Evolutionary conservation across 2,329 filamentous ascomycete species (phyloP).

Genomic region (Microsporum audouinii): DNA sequence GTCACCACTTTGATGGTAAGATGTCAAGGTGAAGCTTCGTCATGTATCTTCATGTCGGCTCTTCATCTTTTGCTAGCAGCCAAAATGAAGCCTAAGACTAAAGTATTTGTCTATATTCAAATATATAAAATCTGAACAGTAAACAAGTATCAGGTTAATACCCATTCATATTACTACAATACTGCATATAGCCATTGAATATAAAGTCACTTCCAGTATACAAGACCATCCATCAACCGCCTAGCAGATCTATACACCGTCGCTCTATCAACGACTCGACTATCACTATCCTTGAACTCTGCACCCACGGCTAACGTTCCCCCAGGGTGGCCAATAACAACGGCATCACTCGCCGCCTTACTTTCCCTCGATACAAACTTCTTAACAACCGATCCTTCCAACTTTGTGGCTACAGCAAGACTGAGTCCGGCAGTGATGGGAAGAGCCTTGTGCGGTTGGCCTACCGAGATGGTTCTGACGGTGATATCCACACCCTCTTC

Average conservation of each 20-base stretch:
- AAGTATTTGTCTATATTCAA: too few species aligned
- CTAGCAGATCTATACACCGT: conserved; percentile 41
- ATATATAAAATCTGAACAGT: too few species aligned
- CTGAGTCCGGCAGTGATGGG: conserved; percentile 46
- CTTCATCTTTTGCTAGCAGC: too few species aligned
- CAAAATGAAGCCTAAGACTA: too few species aligned
- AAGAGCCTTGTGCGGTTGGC: conserved; percentile 46
- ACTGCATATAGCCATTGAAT: background rate
- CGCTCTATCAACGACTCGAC: conserved; percentile 27
- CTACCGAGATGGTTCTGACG: conserved; percentile 44
- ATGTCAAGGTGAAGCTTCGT: too few species aligned
- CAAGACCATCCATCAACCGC: conserved; percentile 37
- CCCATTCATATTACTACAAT: too few species aligned
- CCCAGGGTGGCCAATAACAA: conserved; percentile 38
- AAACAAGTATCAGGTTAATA: too few species aligned
- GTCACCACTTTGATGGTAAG: too few species aligned
- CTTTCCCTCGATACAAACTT: conserved; percentile 15
- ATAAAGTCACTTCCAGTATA: conserved; percentile 28
- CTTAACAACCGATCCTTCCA: conserved; percentile 33
- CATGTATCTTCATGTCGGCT: too few species aligned
- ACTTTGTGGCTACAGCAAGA: conserved; percentile 38
- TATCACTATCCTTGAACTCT: conserved; percentile 22
- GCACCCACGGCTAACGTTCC: conserved; percentile 37
- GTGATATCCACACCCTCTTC: conserved; percentile 28
- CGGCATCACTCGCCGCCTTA: conserved; percentile 7